phyloP scores from a whole-genome alignment of 2,329 filamentous ascomycete genomes.

The Fusarium guadeloupense region DNA sequence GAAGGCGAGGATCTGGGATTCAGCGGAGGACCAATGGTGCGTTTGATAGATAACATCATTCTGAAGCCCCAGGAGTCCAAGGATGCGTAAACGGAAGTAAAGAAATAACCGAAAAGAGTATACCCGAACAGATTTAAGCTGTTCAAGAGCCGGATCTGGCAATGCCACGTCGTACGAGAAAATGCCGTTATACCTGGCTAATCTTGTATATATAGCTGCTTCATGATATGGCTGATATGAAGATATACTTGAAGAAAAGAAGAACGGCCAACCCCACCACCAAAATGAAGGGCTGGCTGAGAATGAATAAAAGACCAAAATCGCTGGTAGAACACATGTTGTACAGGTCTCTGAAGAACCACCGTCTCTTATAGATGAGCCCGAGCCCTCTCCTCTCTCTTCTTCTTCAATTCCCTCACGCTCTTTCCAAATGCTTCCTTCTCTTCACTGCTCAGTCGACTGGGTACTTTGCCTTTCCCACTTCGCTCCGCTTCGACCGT shows the following conservation, averaged over 20 bases:
- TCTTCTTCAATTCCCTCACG: conserved; percentile 58
- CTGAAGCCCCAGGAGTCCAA: conserved; percentile 55
- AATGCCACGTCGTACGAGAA: background rate
- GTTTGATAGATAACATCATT: conserved; percentile 94
- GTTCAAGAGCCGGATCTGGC: conserved; percentile 16
- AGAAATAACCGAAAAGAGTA: conserved; percentile 9
- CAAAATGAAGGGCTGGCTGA: background rate
- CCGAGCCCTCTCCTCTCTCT: conserved; percentile 60
- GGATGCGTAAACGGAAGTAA: conserved; percentile 15
- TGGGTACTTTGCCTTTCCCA: conserved; percentile 51
- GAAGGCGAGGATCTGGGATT: conserved; percentile 80
- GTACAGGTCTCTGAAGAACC: conserved; percentile 7
- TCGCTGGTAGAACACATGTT: conserved; percentile 13
- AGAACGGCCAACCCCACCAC: background rate
- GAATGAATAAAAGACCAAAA: background rate
- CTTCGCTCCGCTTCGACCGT: conserved; percentile 52
- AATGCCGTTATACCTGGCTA: conserved; percentile 2
- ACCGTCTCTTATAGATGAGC: conserved; percentile 56
- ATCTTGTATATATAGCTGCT: conserved; percentile 15
- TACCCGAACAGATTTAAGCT: conserved; percentile 30
- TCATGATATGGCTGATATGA: background rate
- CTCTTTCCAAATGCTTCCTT: conserved; percentile 54
- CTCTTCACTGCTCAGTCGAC: conserved; percentile 62
- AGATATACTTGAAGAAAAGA: background rate
- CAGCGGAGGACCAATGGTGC: conserved; percentile 76